These are phyloP conservation scores for Paecilomyces fulvus DNA, from an alignment of 2,329 filamentous ascomycete species.

Conservation along the genomic window DNA sequence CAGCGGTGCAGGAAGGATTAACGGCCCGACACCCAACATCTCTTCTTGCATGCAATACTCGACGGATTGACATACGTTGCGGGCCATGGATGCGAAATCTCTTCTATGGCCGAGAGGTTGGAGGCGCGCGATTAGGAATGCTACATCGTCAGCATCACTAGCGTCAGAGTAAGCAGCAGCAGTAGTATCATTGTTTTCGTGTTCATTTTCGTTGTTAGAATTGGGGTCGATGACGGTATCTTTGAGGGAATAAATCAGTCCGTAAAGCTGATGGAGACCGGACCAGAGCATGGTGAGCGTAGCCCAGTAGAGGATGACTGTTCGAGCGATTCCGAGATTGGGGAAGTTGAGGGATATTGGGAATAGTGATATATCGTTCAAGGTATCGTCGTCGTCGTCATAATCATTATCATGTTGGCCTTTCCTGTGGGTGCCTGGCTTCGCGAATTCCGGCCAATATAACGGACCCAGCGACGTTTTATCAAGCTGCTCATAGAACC, in stretches of 20 bases:
- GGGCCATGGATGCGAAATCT: constrained; percentile 17
- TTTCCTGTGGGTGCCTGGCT: too few species aligned
- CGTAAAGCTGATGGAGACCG: constrained; percentile 23
- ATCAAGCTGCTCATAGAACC: constrained; percentile 18
- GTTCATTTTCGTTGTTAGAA: not conserved
- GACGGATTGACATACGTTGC: constrained; percentile 27
- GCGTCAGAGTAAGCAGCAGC: too few species aligned
- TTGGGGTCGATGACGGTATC: not conserved
- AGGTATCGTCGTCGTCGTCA: not conserved
- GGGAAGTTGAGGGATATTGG: constrained; percentile 24
- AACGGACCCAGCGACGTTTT: constrained; percentile 12
- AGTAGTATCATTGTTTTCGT: too few species aligned
- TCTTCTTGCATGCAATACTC: constrained; percentile 22
- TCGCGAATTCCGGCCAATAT: constrained; percentile 22
- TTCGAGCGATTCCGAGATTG: constrained; percentile 17
- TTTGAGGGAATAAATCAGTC: constrained; percentile 12
- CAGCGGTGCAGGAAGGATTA: constrained; percentile 3
- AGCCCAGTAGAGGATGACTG: constrained; percentile 26
- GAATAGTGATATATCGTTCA: constrained; percentile 11
- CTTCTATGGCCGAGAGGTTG: constrained; percentile 16
- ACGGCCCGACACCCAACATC: constrained; percentile 8
- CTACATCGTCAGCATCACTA: too few species aligned
- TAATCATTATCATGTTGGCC: constrained; percentile 1
- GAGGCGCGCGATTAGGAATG: constrained; percentile 9
- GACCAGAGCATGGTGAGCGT: constrained; percentile 24